A percentile compares a stretch with the other conserved stretches of the same genome.
Conservation (phyloP, 192 early-diverging fungal genomes). For the Umbelopsis sp. region DNA sequence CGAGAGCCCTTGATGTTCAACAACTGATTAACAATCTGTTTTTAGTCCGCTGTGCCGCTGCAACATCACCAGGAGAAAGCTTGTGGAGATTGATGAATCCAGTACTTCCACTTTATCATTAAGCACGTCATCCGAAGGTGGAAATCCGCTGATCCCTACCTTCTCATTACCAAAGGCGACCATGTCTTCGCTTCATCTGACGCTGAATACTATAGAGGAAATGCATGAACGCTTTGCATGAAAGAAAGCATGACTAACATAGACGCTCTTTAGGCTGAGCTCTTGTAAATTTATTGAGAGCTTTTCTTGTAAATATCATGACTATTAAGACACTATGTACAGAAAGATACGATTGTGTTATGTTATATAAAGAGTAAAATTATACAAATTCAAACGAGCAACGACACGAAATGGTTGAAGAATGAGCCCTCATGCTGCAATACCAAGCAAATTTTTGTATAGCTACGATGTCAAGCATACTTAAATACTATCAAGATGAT, state of each 20-base stretch:
- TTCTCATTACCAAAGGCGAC: constrained; percentile 11
- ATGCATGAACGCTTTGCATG: constrained; percentile 3
- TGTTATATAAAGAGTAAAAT: no score
- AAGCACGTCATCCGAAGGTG: background rate
- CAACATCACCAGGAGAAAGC: background rate
- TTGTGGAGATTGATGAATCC: background rate
- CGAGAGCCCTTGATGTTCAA: background rate
- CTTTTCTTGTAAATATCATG: no score
- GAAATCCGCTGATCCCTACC: background rate
- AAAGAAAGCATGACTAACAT: background rate
- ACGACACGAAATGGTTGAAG: no score
- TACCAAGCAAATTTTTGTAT: no score
- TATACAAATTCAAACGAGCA: no score
- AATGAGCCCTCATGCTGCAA: no score
- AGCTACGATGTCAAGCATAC: no score
- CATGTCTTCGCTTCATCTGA: background rate
- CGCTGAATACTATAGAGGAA: constrained; percentile 3
- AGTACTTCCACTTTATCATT: background rate
- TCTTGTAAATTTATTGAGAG: no score
- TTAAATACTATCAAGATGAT: no score
- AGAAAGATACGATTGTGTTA: no score
- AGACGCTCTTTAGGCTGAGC: no score
- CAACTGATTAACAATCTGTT: background rate
- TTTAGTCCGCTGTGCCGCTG: background rate
- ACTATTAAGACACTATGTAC: no score